A percentile compares a stretch with the other conserved stretches of the same genome.
These are phyloP conservation scores for Botrytis porri DNA, from an alignment of 2,329 filamentous ascomycete species.

Conservation along the genomic window DNA sequence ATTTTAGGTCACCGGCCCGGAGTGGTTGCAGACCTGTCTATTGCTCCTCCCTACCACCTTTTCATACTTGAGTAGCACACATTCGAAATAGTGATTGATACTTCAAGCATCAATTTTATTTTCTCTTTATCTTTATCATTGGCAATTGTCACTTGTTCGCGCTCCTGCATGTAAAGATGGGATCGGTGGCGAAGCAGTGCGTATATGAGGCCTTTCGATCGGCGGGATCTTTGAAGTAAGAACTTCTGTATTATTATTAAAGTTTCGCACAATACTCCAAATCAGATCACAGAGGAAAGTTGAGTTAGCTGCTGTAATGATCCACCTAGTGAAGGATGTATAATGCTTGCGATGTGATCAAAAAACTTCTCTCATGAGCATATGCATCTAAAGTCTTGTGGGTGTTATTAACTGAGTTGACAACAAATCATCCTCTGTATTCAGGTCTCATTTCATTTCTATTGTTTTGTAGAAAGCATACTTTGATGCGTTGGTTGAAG, in stretches of 20 bases:
- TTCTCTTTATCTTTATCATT: neutral
- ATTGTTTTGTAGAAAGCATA: neutral
- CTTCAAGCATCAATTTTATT: neutral
- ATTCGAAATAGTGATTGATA: neutral
- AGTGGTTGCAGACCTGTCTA: neutral
- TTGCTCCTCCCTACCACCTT: neutral
- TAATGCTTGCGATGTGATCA: conserved; percentile 8
- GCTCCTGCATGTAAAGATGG: neutral
- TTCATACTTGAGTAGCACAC: neutral
- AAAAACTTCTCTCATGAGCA: neutral
- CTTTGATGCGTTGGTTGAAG: neutral
- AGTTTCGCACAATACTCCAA: neutral
- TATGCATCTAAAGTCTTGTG: neutral
- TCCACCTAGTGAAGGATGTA: neutral
- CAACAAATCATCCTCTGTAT: neutral
- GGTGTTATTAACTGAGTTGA: neutral
- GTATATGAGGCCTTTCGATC: neutral
- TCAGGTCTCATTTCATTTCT: neutral
- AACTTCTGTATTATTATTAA: neutral
- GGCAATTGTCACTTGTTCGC: neutral
- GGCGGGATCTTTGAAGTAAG: neutral
- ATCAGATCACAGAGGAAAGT: neutral
- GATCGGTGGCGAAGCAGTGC: neutral
- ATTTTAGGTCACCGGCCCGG: neutral
- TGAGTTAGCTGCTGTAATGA: neutral